Percentiles rank a stretch among this genome's conserved stretches.
phyloP scores from a whole-genome alignment of 75 land plant species.

The Gnetum montanum region DNA sequence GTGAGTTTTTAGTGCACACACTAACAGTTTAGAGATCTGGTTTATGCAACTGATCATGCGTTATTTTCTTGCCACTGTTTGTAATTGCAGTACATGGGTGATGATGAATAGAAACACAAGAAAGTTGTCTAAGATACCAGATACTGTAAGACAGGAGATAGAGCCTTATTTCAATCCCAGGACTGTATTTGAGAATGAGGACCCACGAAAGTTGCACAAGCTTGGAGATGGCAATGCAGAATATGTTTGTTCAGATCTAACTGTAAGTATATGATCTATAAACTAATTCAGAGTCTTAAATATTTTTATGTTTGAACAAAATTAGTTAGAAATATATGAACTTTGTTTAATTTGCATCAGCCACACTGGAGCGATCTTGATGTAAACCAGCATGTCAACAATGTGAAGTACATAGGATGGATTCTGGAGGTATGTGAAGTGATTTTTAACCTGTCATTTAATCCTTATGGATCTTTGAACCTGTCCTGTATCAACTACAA shows the following conservation, averaged over 20 bases:
- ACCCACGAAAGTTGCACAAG: constrained; percentile 36
- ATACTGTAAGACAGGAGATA: constrained; percentile 37
- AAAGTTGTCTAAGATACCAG: constrained; percentile 40
- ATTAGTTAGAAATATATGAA: neutral
- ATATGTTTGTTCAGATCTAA: constrained; percentile 33
- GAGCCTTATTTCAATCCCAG: constrained; percentile 28
- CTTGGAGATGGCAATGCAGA: constrained; percentile 46
- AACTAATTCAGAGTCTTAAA: neutral
- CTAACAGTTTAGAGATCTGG: neutral
- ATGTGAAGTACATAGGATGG: constrained; percentile 84
- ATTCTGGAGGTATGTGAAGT: constrained; percentile 60
- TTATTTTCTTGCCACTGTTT: neutral
- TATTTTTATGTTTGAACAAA: neutral
- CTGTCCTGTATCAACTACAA: neutral
- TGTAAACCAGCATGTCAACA: constrained; percentile 87
- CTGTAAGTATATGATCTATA: constrained; percentile 32
- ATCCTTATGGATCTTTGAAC: too few species aligned
- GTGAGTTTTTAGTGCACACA: constrained; percentile 22
- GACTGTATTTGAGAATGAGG: constrained; percentile 35
- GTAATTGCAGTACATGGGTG: constrained; percentile 85
- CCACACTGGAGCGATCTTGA: constrained; percentile 84
- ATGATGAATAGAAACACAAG: constrained; percentile 72
- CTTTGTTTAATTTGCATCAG: constrained; percentile 20
- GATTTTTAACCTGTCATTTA: neutral
- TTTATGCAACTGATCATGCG: neutral